These are phyloP conservation scores for Datisca glomerata DNA, from an alignment of 306 rosid genomes.

Conservation along the genomic window DNA sequence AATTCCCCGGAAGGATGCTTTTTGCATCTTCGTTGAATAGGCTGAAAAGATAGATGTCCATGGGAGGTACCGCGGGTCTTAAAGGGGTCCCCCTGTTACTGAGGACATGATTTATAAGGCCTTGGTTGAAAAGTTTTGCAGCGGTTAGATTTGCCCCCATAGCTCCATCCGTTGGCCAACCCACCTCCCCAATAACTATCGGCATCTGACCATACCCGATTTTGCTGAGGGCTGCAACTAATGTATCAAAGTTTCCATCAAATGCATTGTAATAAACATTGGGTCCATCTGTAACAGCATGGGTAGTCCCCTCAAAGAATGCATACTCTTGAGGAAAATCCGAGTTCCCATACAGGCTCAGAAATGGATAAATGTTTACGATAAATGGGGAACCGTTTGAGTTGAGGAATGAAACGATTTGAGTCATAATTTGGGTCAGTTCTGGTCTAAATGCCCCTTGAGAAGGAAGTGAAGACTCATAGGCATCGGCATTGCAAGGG, in stretches of 20 bases:
- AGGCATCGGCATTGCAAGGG: slow-evolving; percentile 95
- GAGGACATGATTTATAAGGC: slow-evolving; percentile 57
- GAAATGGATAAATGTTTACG: slow-evolving; percentile 90
- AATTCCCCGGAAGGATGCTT: slow-evolving; percentile 75
- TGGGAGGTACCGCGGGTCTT: slow-evolving; percentile 61
- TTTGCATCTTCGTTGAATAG: slow-evolving; percentile 86
- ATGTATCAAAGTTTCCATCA: slow-evolving; percentile 89
- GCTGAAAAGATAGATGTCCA: slow-evolving; percentile 70
- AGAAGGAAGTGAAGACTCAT: slow-evolving; percentile 76
- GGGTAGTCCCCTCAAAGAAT: slow-evolving; percentile 82
- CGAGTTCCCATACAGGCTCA: slow-evolving; percentile 64
- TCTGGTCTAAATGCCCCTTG: slow-evolving; percentile 89
- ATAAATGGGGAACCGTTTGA: slow-evolving; percentile 89
- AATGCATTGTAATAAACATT: slow-evolving; percentile 84
- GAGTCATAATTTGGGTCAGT: slow-evolving; percentile 55
- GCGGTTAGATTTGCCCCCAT: slow-evolving; percentile 72
- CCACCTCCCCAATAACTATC: slow-evolving; percentile 73
- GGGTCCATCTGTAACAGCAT: slow-evolving; percentile 72
- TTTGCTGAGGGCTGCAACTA: slow-evolving; percentile 69
- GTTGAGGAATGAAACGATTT: slow-evolving; percentile 68
- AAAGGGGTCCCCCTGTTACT: slow-evolving; percentile 75
- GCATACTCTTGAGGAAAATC: slow-evolving; percentile 96
- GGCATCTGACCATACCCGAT: slow-evolving; percentile 93
- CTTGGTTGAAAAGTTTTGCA: slow-evolving; percentile 80
- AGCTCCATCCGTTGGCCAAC: slow-evolving; percentile 97